Evolutionary conservation across 768 basidiomycete species (phyloP), one percentile per base, ranked within the genome.

Genomic region (Mycena rosella): DNA sequence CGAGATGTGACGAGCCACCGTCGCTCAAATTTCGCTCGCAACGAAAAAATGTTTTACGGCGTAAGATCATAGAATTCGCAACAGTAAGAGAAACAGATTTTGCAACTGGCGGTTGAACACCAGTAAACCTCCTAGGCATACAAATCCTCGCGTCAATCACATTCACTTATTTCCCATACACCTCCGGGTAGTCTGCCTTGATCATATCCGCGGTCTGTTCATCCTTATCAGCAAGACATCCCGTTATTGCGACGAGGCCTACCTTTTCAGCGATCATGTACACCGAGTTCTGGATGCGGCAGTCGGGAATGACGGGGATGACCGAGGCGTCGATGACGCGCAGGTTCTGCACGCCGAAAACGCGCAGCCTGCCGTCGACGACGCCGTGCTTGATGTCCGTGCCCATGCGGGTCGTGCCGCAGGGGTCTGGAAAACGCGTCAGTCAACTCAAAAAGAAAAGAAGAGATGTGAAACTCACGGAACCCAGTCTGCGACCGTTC

Each of bases 61-160:
- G n/a, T n/a, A n/a, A n/a, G n/a, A n/a, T n/a, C n/a, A n/a, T n/a
- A n/a, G n/a, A n/a, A n/a, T n/a, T n/a, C n/a, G n/a, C n/a, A n/a
- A n/a, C n/a, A n/a, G n/a, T n/a, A n/a, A n/a, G n/a, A n/a, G n/a
- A n/a, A n/a, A n/a, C n/a, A 34, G 29, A 67, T 34, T 10, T 66
- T 69, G 22, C 77, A 48, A 27, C 74, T 22, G 73, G 63, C 38
- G 15, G 38, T 38, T 38, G 38, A 18, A 74, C 74, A 10, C 72
- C 73, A 32, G 72, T 38, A 14, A 3, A 14, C 38, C 38, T 38
- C 7, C 71, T 24, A 14, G 44, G 24, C 44, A 13, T 44, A 44
- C 42, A 44, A n/a, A 44, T 44, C 6, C 42, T n/a, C 42, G 20
- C 42, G 13, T 44, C 42, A 18, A 40, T 53, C 29, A 17, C 29